phyloP scores from a whole-genome alignment of 805 yeast genomes.

The Spathaspora girioi region DNA sequence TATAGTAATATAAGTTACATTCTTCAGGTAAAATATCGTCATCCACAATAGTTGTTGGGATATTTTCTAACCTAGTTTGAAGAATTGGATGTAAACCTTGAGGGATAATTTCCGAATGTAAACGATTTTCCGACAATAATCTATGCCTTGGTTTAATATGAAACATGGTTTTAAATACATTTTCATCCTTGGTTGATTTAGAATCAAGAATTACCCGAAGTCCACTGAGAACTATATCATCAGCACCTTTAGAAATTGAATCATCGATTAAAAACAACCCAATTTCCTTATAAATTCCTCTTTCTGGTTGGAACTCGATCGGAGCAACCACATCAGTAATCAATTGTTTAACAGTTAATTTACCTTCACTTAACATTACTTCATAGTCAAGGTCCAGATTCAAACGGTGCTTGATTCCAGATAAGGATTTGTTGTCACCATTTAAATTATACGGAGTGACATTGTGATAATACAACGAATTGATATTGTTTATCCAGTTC shows the following conservation, averaged over 20 bases:
- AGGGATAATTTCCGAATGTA: constrained; percentile 5
- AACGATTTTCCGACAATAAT: neutral
- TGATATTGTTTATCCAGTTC: constrained; percentile 24
- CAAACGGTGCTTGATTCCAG: neutral
- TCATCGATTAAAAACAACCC: constrained; percentile 34
- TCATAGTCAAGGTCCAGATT: constrained; percentile 1
- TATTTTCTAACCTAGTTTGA: constrained; percentile 9
- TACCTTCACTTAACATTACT: neutral
- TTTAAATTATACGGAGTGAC: constrained; percentile 4
- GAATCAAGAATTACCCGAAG: constrained; percentile 25
- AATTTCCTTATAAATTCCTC: constrained; percentile 23
- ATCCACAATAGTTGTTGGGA: neutral
- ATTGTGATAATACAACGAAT: constrained; percentile 26
- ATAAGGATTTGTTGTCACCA: neutral
- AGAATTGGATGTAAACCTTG: constrained; percentile 40
- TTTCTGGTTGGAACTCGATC: neutral
- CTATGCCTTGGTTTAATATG: constrained; percentile 41
- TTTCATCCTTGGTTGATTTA: constrained; percentile 12
- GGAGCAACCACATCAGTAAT: neutral
- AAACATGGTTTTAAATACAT: constrained; percentile 33
- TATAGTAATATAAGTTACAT: constrained; percentile 32
- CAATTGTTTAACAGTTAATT: constrained; percentile 2
- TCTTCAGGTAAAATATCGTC: constrained; percentile 21
- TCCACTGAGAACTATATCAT: constrained; percentile 36
- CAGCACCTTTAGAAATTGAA: constrained; percentile 18